Base-by-base conservation (phyloP, 768 basidiomycete species). In the Lanmaoa rubissima region DNA sequence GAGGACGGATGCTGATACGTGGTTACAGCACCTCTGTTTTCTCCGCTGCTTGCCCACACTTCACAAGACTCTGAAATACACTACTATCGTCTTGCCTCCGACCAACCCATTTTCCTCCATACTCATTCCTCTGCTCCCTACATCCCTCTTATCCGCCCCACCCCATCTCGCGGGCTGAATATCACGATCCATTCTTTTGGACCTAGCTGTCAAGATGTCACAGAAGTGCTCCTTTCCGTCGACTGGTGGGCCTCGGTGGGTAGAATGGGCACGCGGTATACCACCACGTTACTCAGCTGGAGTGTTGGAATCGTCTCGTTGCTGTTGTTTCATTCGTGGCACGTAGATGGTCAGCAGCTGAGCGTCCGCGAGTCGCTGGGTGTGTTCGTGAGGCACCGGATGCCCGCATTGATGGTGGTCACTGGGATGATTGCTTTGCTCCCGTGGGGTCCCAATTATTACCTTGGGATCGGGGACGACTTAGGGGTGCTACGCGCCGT, bases 191-290 rank as follows among this genome's bases (percentile, higher is more conserved):
- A 87, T 64, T 79, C 84, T 0, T 79, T 83, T 4, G 81, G 79
- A 10, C 44, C 71, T 5, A 73, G 70, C 14, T 94, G 92, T 68
- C 48, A 58, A 36, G 66, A 59, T 36, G 71, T 66, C 40, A 59
- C 68, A 36, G 16, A 59, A 5, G 60, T 94, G 4, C 62, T 68
- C 2, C 66, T 96, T n/a, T 71, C 73, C 14, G 66, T 96, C 8
- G 90, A 94, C 66, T 85, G 86, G 84, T 75, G 77, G 69, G 77
- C 81, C 11, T 91, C 87, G 2, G 55, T 92, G 7, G 91, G 90
- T 2, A 79, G 88, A 38, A 79, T 84, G 69, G 84, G 85, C 1
- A 75, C 85, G 17, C 79, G 96, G 24, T 98, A 92, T 73, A 81
- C 87, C 46, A 86, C 83, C 34, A 85, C 86, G 2, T 63, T 90